A percentile compares a stretch with the other conserved stretches of the same genome.
Conservation (phyloP, 495 filamentous ascomycete genomes). For the Friedmanniomyces endolithicus region DNA sequence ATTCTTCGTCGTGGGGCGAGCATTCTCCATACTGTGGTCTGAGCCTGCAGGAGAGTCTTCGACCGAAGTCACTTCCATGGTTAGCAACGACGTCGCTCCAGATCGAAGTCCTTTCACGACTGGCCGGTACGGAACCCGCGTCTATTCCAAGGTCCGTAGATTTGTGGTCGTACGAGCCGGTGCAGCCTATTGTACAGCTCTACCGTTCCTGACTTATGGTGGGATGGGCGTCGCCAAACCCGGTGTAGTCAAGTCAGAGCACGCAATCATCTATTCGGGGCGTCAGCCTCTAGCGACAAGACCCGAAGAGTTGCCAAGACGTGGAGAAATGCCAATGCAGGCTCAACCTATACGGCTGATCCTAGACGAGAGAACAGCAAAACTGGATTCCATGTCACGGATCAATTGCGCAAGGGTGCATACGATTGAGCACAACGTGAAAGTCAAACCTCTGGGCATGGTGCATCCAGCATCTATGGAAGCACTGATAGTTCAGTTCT, state of each 20-base stretch:
- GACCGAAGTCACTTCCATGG: slow-evolving; percentile 5
- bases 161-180: slow-evolving; percentile 25
- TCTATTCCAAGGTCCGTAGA: slow-evolving; percentile 22
- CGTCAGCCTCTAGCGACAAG: background rate
- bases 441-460: slow-evolving; percentile 31
- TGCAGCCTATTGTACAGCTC: slow-evolving; percentile 6
- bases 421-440: slow-evolving; percentile 39
- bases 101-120: background rate
- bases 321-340: slow-evolving; percentile 4
- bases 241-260: slow-evolving; percentile 15
- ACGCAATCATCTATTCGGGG: slow-evolving; percentile 25
- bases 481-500: background rate
- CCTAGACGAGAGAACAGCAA: background rate
- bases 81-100: background rate
- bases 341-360: slow-evolving; percentile 6
- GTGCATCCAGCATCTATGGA: slow-evolving; percentile 1
- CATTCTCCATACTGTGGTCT: background rate
- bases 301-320: background rate
- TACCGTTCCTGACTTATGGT: slow-evolving; percentile 22
- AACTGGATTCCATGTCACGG: slow-evolving; percentile 30
- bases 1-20: too few relatives aligned
- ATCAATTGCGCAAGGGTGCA: slow-evolving; percentile 38
- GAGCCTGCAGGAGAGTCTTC: slow-evolving; percentile 19
- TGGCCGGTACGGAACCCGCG: slow-evolving; percentile 5
- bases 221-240: slow-evolving; percentile 12